Base-by-base conservation (phyloP, 257 asterid species). In the Rehmannia glutinosa region DNA sequence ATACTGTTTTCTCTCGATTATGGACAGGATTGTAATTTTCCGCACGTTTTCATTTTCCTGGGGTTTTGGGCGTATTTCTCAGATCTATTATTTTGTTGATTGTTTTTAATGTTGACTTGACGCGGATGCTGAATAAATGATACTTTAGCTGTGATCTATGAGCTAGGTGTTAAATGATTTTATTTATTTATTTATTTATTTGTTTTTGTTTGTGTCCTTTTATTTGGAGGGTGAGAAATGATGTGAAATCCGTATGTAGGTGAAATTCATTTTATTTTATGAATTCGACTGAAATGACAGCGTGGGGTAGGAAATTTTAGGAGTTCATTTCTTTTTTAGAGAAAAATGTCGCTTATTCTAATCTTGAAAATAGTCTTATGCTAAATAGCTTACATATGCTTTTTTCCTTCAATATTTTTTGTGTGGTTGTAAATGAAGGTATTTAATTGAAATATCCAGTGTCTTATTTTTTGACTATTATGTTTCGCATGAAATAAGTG, bases 61-160 rank as follows among this genome's bases (percentile, higher is more conserved):
- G 50, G 71, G 46, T 62, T 62, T 69, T 33, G 56, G 68, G n/a
- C 15, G 39, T 51, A 24, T 46, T 47, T 24, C 21, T 28, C 46
- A 47, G 80, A 75, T 75, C 80, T 57, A 19, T 47, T 56, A 12
- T 51, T 1, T 38, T 15, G 52, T 52, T 15, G 64, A 32, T 30
- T 30, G 59, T 33, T 52, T 47, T 33, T 53, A 30, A 30, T 51
- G 33, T 39, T 57, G 12, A 28, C 19, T 43, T n/a, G 50, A 1
- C n/a, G 12, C 27, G 62, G 1, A 10, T 27, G 62, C 20, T 54
- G 62, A n/a, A 54, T 13, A n/a, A 27, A 25, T n/a, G 21, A n/a
- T 54, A 11, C 35, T 58, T 20, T 9, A 32, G 45, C 43, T 39
- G 8, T 24, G 66, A 68, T 68, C 66, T 51, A 41, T 59, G 13